Evolutionary conservation across 257 asterid genomes (phyloP), one percentile per base, ranked within the genome.

Genomic region (Rhazya stricta): DNA sequence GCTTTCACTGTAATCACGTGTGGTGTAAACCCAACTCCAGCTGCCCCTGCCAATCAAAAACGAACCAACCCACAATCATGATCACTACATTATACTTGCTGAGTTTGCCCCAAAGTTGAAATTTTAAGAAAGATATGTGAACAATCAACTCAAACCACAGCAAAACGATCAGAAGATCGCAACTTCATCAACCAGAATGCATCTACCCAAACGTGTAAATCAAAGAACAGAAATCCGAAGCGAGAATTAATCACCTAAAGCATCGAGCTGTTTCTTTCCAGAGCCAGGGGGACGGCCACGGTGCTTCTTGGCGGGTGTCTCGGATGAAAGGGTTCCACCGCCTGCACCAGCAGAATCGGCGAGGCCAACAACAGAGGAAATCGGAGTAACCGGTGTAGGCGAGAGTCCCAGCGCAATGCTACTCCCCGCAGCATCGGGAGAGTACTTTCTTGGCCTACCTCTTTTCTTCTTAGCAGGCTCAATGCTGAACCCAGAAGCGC

Each of bases 391-490:
- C 8, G 96, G 82, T 13, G 93, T 86, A 23, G 94, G 88, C 3
- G 97, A 87, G 29, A 93, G 89, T 5, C 91, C 93, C 3, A 93
- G 82, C 2, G 91, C 95, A 78, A 92, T 92, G 89, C 88, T 84
- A 82, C 79, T 71, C 0, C 80, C 82, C 0, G 82, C 74, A 21
- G 84, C 85, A 50, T 90, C 96, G 2, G 94, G 96, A 1, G 97
- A 88, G 79, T 88, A 90, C 77, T 92, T 92, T 76, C 97, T 90
- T 3, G 97, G 97, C 37, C 97, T 83, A 16, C 97, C 97, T 78
- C 97, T 81, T 71, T 90, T 92, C 86, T 90, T 92, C 74, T 85
- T 89, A 30, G 91, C 83, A 10, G 90, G 86, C 83, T 90, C 96
- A 48, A 83, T 74, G 85, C 56, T 81, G 79, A 81, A 86, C 79